Conservation (phyloP, 2,329 filamentous ascomycete genomes). For the Arachnopeziza araneosa region DNA sequence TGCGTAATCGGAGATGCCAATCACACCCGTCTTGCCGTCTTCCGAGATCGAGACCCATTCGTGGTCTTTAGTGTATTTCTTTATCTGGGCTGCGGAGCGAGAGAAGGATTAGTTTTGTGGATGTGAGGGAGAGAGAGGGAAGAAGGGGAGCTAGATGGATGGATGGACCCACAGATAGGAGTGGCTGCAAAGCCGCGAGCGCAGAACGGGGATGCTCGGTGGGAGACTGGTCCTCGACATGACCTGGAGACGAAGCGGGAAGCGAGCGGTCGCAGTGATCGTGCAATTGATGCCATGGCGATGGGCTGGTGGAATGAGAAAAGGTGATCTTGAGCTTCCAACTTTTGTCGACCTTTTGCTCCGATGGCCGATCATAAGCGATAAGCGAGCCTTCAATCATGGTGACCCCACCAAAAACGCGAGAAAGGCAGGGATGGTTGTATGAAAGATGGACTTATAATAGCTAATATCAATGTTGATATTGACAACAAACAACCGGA, state of each 20-base stretch:
- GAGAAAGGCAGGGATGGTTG: conserved; percentile 6
- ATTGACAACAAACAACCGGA: conserved; percentile 15
- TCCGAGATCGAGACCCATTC: conserved; percentile 92
- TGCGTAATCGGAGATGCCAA: conserved; percentile 88
- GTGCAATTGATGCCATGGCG: conserved; percentile 57
- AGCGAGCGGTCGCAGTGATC: conserved; percentile 36
- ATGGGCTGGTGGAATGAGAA: conserved; percentile 1
- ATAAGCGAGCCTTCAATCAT: conserved; percentile 5
- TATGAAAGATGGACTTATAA: no score
- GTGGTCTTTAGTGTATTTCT: conserved; percentile 94
- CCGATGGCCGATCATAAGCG: not conserved
- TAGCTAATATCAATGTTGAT: conserved; percentile 10
- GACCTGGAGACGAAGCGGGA: conserved; percentile 19
- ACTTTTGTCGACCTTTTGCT: not conserved
- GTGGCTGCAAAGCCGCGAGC: conserved; percentile 44
- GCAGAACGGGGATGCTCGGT: conserved; percentile 27
- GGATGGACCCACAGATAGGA: conserved; percentile 34
- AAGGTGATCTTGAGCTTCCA: not conserved
- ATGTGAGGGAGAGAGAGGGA: not conserved
- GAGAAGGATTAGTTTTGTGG: not conserved
- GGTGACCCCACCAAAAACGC: conserved; percentile 17
- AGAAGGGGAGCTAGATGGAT: conserved; percentile 1
- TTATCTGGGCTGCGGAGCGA: conserved; percentile 33
- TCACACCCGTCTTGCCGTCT: conserved; percentile 73
- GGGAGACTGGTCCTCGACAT: conserved; percentile 14